phyloP scores from a whole-genome alignment of 148 eudicot genomes.

The Heliamphora exappendiculata region DNA sequence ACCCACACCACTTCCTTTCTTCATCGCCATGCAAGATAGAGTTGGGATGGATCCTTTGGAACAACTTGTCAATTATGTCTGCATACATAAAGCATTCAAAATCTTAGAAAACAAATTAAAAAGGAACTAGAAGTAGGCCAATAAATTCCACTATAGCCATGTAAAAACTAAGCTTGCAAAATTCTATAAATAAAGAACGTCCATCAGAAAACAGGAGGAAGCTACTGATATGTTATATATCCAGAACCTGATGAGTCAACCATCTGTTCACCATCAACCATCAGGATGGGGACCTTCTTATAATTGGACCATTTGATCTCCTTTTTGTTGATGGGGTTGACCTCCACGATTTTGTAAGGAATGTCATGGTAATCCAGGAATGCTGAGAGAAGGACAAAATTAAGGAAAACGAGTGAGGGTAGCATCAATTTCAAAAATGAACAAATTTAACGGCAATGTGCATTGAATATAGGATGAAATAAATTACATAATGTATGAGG shows the following conservation, averaged over 20 bases:
- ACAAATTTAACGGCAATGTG: neutral
- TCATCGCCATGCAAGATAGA: constrained; percentile 32
- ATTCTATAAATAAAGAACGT: neutral
- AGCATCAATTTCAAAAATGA: neutral
- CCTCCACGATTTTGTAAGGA: constrained; percentile 95
- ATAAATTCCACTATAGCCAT: neutral
- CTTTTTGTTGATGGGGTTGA: constrained; percentile 91
- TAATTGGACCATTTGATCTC: constrained; percentile 97
- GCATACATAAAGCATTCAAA: constrained; percentile 19
- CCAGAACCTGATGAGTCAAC: constrained; percentile 82
- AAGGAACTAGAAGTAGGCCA: neutral
- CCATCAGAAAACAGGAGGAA: neutral
- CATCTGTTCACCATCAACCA: constrained; percentile 86
- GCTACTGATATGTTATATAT: neutral
- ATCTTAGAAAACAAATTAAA: neutral
- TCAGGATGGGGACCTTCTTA: constrained; percentile 85
- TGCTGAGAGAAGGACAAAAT: constrained; percentile 36
- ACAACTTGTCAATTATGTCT: constrained; percentile 66
- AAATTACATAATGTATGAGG: neutral
- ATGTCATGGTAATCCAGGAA: constrained; percentile 82
- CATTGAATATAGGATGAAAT: neutral
- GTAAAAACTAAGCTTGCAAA: neutral
- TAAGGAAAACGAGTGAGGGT: neutral
- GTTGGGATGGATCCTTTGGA: constrained; percentile 38
- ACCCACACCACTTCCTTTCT: constrained; percentile 88